phyloP scores from a whole-genome alignment of 192 early-diverging fungal species.

The Globomyces pollinis-pini region DNA sequence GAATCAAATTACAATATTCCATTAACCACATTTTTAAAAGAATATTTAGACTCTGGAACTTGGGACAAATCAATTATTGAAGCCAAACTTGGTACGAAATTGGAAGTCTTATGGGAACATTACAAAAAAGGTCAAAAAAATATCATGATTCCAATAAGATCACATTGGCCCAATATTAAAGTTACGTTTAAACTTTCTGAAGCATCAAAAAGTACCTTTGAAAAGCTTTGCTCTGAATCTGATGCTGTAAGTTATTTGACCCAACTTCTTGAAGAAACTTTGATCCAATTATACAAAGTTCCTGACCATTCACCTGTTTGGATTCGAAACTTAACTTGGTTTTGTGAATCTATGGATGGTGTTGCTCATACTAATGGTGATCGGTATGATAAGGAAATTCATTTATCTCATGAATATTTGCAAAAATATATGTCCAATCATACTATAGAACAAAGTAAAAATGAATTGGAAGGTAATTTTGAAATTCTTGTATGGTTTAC shows the following conservation, averaged over 20 bases:
- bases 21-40: too few relatives aligned
- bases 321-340: background rate
- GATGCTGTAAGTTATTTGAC: too few relatives aligned
- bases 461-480: too few relatives aligned
- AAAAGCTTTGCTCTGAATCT: too few relatives aligned
- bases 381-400: slow-evolving; percentile 24
- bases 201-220: too few relatives aligned
- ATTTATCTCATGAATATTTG: slow-evolving; percentile 22
- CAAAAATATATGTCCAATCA: background rate
- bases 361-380: slow-evolving; percentile 25
- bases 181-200: background rate
- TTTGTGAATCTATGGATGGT: slow-evolving; percentile 8
- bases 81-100: background rate
- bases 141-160: background rate
- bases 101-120: background rate
- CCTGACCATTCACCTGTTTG: background rate
- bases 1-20: slow-evolving; percentile 6
- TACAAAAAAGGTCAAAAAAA: too few relatives aligned
- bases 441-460: background rate
- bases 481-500: too few relatives aligned
- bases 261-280: background rate
- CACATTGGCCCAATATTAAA: background rate
- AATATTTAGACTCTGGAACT: too few relatives aligned
- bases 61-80: too few relatives aligned
- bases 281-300: slow-evolving; percentile 1